A percentile compares a stretch with the other conserved stretches of the same genome.
Evolutionary conservation across 2,329 filamentous ascomycete species (phyloP).

Genomic region (Trematosphaeria pertusa): DNA sequence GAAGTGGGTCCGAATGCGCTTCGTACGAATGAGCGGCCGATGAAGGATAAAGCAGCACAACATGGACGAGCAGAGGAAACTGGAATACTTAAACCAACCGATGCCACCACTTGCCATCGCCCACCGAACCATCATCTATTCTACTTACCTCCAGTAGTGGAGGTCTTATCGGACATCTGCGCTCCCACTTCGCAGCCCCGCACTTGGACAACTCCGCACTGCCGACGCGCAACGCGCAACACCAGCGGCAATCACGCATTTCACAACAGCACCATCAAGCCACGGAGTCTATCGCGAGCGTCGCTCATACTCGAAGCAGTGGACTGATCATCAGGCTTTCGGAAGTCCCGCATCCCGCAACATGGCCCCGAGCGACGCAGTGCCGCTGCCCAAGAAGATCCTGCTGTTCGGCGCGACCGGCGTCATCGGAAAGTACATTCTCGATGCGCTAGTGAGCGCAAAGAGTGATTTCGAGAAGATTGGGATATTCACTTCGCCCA

Average conservation of each 20-base stretch:
- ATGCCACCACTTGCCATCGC: too few species aligned
- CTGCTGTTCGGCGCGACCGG: conserved; percentile 63
- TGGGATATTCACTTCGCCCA: conserved; percentile 63
- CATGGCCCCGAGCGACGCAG: conserved; percentile 2
- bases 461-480: conserved; percentile 58
- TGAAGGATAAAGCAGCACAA: neutral
- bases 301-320: neutral
- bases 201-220: conserved; percentile 1
- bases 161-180: conserved; percentile 4
- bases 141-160: too few species aligned
- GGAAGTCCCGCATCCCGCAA: neutral
- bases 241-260: neutral
- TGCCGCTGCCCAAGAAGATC: conserved; percentile 49
- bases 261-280: neutral
- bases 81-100: neutral
- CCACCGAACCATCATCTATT: too few species aligned
- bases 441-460: conserved; percentile 55
- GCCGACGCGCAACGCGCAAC: neutral
- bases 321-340: neutral
- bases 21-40: neutral
- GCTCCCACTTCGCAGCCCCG: neutral
- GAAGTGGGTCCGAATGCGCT: too few species aligned
- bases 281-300: neutral
- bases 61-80: neutral
- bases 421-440: conserved; percentile 60